Base-by-base conservation (phyloP, 75 land plant genomes). In the Isoetes taiwanensis region DNA sequence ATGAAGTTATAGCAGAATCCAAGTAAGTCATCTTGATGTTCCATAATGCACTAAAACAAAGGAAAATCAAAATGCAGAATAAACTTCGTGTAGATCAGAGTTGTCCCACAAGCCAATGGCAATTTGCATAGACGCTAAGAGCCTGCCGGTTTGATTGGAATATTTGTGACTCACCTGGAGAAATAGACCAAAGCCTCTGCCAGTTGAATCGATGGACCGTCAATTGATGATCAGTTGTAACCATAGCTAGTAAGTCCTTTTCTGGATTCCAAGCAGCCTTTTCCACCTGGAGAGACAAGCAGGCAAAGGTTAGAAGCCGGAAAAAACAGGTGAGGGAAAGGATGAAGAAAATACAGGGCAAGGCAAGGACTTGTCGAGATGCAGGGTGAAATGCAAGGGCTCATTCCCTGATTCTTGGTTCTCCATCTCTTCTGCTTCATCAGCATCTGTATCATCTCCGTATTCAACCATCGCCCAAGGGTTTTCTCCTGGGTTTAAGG, bases 211-310 rank as follows among this genome's bases (percentile, higher is more conserved):
- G 98, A 58, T 93, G 98, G 62, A 93, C 68, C 41, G 82, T 56
- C 48, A 93, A 66, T 56, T 84, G 91, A 19, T 81, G 79, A 28
- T 93, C 98, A 14, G 77, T 79, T 0, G 89, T 87, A 12, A 84
- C 89, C 94, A 93, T 93, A 12, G 95, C 98, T 16, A 93, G 68
- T 46, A 93, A 65, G 63, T 93, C 98, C 68, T 93, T 93, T 76
- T 87, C 90, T 10, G 98, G 98, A 64, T 93, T 88, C 98, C 98
- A 93, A 61, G 81, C 89, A 20, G 93, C 89, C 3, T 70, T 79
- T 59, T 77, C 83, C 2, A 87, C 66, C 98, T 93, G 46, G 9
- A 16, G 37, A 2, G 11, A n/a, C 26, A 43, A 48, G 41, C 9
- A 1, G 21, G 8, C 26, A 30, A 34, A 10, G 17, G 57, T 1